phyloP scores from a whole-genome alignment of 2,329 filamentous ascomycete genomes.

The Emmonsiellopsis sp. region DNA sequence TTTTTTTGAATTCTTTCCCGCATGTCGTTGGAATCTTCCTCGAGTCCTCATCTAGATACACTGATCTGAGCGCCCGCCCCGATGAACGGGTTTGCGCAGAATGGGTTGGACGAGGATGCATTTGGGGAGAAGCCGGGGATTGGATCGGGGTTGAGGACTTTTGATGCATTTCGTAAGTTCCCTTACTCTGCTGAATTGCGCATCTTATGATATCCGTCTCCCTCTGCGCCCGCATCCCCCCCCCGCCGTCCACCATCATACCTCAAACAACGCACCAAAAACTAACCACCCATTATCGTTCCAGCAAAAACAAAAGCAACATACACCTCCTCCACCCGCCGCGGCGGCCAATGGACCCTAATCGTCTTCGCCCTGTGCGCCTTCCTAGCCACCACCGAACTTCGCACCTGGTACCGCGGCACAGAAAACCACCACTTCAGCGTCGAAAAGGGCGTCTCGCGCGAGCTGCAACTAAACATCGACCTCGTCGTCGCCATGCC shows the following conservation, averaged over 20 bases:
- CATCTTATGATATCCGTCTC: neutral
- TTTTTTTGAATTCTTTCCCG: neutral
- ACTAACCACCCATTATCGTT: conserved; percentile 6
- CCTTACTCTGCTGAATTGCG: neutral
- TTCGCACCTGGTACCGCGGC: conserved; percentile 74
- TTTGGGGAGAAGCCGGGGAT: conserved; percentile 63
- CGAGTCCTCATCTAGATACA: neutral
- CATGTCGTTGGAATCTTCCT: neutral
- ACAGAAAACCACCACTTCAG: conserved; percentile 80
- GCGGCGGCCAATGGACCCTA: conserved; percentile 90
- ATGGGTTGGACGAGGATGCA: conserved; percentile 63
- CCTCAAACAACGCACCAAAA: neutral
- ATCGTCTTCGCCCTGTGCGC: conserved; percentile 65
- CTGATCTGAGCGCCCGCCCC: neutral
- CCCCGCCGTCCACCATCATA: neutral
- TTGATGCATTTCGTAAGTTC: conserved; percentile 88
- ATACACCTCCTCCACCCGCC: conserved; percentile 73
- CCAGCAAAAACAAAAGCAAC: conserved; percentile 90
- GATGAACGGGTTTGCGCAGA: conserved; percentile 73
- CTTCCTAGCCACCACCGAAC: conserved; percentile 67
- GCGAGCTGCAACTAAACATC: conserved; percentile 85
- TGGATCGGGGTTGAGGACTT: conserved; percentile 58
- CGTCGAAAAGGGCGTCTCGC: conserved; percentile 84
- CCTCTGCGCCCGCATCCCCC: neutral
- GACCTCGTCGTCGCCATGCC: conserved; percentile 87